Evolutionary conservation across 2,329 filamentous ascomycete species (phyloP).

Genomic region (Teratosphaeria nubilosa): DNA sequence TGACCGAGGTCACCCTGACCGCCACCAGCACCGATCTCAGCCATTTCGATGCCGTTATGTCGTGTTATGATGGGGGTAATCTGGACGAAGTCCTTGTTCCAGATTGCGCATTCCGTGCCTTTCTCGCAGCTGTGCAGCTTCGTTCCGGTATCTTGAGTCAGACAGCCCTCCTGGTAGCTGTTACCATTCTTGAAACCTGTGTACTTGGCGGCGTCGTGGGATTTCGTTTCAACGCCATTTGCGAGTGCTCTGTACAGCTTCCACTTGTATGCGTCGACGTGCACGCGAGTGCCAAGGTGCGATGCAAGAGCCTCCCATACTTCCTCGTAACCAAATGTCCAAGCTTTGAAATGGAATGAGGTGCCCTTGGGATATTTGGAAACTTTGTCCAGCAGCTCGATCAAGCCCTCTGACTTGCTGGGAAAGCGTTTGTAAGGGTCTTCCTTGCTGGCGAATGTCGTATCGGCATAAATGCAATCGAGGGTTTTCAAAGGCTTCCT

Average conservation of each 20-base stretch:
- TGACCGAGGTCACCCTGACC: conserved; percentile 66
- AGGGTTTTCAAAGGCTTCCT: conserved; percentile 49
- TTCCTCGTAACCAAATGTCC: conserved; percentile 91
- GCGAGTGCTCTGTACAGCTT: conserved; percentile 56
- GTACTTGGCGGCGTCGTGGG: conserved; percentile 55
- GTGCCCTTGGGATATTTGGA: conserved; percentile 60
- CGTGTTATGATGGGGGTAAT: conserved; percentile 71
- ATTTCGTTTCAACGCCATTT: conserved; percentile 29
- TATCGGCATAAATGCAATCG: conserved; percentile 82
- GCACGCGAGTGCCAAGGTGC: conserved; percentile 59
- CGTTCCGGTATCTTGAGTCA: conserved; percentile 51
- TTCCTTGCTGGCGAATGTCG: conserved; percentile 55
- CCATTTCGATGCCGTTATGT: conserved; percentile 34
- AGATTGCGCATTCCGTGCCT: conserved; percentile 49
- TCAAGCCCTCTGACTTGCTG: conserved; percentile 63
- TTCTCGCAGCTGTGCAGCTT: conserved; percentile 81
- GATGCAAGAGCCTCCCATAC: conserved; percentile 76
- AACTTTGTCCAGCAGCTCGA: conserved; percentile 62
- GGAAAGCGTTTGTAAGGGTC: conserved; percentile 44
- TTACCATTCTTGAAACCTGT: conserved; percentile 71
- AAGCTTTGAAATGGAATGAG: conserved; percentile 72
- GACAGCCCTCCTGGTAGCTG: conserved; percentile 54
- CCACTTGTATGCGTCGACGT: conserved; percentile 74
- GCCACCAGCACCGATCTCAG: conserved; percentile 68
- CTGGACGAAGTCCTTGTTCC: conserved; percentile 51